Base-by-base conservation (phyloP, 2,329 filamentous ascomycete species). In the Calonectria honghensis region DNA sequence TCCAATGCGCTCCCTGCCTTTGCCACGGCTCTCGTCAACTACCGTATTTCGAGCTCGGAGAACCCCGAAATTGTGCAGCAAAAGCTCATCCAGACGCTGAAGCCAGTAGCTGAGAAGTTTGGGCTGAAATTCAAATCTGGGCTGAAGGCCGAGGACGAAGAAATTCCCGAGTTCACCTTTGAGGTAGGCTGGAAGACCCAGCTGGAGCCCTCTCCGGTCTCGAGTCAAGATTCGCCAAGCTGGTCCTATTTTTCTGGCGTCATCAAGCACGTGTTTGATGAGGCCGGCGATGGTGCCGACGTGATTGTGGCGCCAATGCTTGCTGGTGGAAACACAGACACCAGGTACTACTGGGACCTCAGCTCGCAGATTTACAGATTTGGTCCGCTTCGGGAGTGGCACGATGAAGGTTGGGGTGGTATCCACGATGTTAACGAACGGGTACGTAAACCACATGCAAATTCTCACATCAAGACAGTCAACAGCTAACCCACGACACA, bases 261-360 rank as follows among this genome's bases (percentile, higher is more conserved):
- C 57, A 61, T 61, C 35, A 61, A 61, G 57, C 57, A 61, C 24
- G 57, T 61, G 6, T 61, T 61, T 41, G 57, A 61, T 41, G 57
- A 61, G 14, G n/a, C 57, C 14, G n/a, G n/a, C 6, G n/a, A n/a
- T 7, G 57, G 57, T 41, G 57, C 32, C 13, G 57, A 61, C 20
- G 57, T 61, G n/a, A 61, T 61, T 41, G 57, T 61, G 13, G 31
- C 57, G 6, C 57, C 57, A 20, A 61, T 41, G 57, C 57, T 61
- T 39, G 57, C 57, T 20, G 57, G 35, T 27, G 57, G 57, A 3
- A 61, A 61, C 9, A 61, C 57, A 18, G 57, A 61, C 6, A 61
- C 57, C 5, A 61, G 57, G 14, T 61, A 27, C 16, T 61, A 27
- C 35, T 61, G 57, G 57, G 2, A 39, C 41, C 57, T 61, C 35